Conservation (phyloP, 2,329 filamentous ascomycete species). For the Endothia cerciana region DNA sequence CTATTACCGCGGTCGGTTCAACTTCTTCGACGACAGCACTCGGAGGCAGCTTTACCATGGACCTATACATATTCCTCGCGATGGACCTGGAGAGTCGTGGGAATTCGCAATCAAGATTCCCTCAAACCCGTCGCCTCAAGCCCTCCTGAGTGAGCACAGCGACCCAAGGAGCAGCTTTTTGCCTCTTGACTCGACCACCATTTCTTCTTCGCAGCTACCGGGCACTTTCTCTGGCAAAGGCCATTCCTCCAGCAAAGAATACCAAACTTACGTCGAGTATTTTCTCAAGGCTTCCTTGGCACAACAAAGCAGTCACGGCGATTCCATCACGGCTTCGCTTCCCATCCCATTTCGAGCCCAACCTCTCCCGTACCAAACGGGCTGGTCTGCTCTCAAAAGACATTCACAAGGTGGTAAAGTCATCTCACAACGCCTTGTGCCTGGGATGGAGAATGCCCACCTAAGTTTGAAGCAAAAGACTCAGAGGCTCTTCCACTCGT, state of each 20-base stretch:
- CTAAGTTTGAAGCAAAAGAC: slow-evolving; percentile 41
- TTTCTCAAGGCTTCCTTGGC: slow-evolving; percentile 37
- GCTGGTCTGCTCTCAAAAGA: slow-evolving; percentile 25
- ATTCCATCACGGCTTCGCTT: slow-evolving; percentile 27
- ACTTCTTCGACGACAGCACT: slow-evolving; percentile 31
- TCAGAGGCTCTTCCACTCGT: slow-evolving; percentile 38
- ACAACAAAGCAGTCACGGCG: slow-evolving; percentile 12
- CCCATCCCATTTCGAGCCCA: slow-evolving; percentile 33
- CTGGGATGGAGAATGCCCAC: slow-evolving; percentile 37
- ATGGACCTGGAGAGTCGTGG: slow-evolving; percentile 32
- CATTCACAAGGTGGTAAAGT: slow-evolving; percentile 22
- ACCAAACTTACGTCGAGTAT: slow-evolving; percentile 43
- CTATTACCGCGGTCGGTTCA: slow-evolving; percentile 34
- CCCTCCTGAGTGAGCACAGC: slow-evolving; percentile 2
- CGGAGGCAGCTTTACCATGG: slow-evolving; percentile 29
- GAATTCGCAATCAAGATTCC: slow-evolving; percentile 38
- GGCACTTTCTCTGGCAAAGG: slow-evolving; percentile 16
- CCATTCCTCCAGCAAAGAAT: slow-evolving; percentile 15
- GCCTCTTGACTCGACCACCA: slow-evolving; percentile 7
- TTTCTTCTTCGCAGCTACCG: slow-evolving; percentile 30
- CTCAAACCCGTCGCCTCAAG: slow-evolving; percentile 11
- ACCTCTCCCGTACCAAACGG: slow-evolving; percentile 27
- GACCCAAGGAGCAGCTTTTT: slow-evolving; percentile 30
- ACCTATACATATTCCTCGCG: slow-evolving; percentile 34
- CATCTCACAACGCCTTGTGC: slow-evolving; percentile 36